Percentiles rank a stretch among this genome's conserved stretches.
Conservation (phyloP, 257 asterid genomes). For the Paulownia fortunei region DNA sequence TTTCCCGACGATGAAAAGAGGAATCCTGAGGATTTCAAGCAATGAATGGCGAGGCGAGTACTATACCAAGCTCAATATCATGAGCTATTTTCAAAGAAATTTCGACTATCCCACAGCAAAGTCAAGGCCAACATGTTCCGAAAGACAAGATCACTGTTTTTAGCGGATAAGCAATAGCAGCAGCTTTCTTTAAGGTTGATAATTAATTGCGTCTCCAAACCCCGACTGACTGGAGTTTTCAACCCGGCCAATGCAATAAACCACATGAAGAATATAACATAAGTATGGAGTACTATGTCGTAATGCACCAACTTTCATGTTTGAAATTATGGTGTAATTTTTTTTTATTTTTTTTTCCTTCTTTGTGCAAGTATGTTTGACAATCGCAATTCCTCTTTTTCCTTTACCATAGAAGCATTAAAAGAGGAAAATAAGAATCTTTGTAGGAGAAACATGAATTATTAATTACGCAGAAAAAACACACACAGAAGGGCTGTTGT, state of each 20-base stretch:
- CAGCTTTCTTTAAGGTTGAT: neutral
- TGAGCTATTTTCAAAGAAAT: neutral
- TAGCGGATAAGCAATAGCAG: neutral
- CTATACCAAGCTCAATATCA: neutral
- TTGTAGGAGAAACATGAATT: neutral
- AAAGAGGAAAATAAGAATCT: neutral
- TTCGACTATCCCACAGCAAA: no score
- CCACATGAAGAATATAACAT: neutral
- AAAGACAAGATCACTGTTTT: neutral
- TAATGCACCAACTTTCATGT: neutral
- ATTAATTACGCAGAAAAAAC: neutral
- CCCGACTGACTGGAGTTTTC: neutral
- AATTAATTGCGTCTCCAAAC: neutral
- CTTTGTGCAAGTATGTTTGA: neutral
- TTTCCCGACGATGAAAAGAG: neutral
- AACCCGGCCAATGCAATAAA: neutral
- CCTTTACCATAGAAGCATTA: slow-evolving; percentile 1
- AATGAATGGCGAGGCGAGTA: no score
- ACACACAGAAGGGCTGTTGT: neutral
- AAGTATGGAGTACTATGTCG: neutral
- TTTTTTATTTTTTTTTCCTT: no score
- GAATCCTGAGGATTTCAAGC: slow-evolving; percentile 11
- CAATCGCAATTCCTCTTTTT: neutral
- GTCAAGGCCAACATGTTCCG: no score
- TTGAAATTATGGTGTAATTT: neutral